A percentile compares a stretch with the other conserved stretches of the same genome.
Conservation (phyloP, 1,284 basidiomycete species). For the Ceratorhiza oryzae-sativae region DNA sequence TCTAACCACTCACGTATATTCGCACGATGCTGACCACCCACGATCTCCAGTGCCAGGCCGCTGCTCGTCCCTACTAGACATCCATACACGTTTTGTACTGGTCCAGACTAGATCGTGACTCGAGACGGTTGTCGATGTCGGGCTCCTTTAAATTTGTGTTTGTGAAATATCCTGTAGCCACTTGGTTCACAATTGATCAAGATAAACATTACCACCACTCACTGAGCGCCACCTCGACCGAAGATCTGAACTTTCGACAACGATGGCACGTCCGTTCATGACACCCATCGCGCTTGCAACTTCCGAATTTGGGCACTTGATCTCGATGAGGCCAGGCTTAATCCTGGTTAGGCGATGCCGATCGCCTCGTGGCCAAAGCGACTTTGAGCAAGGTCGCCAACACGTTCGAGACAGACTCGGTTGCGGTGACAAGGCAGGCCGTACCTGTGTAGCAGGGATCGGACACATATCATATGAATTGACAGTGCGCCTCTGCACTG, state of each 20-base stretch:
- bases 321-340: background rate
- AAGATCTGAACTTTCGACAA: background rate
- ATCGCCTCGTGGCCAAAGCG: background rate
- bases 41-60: slow-evolving; percentile 70
- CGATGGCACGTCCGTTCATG: background rate
- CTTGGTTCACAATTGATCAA: background rate
- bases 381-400: background rate
- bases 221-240: background rate
- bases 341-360: background rate
- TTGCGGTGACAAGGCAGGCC: background rate
- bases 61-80: slow-evolving; percentile 67
- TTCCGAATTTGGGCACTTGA: slow-evolving; percentile 20
- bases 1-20: slow-evolving; percentile 34
- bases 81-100: background rate
- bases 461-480: background rate
- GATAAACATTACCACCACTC: slow-evolving; percentile 4
- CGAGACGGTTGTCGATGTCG: background rate
- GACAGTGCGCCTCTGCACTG: background rate
- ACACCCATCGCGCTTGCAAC: background rate
- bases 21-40: background rate
- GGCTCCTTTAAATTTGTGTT: background rate
- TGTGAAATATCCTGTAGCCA: slow-evolving; percentile 12
- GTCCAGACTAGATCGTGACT: background rate
- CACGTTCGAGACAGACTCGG: background rate
- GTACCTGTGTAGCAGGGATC: background rate